Evolutionary conservation across 164 flowering plant genomes (phyloP).

Genomic region (Liriodendron chinense): DNA sequence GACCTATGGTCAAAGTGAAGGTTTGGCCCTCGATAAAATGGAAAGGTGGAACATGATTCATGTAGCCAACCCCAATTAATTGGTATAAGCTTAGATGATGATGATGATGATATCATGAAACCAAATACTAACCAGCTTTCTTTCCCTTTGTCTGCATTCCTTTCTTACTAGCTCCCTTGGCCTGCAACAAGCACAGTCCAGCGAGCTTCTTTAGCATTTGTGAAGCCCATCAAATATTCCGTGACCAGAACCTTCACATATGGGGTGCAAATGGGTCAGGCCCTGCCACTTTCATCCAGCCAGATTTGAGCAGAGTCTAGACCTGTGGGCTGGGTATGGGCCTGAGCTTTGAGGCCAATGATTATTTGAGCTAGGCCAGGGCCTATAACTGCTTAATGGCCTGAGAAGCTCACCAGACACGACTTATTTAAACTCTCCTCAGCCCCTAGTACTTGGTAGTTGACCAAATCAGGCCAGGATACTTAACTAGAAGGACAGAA

Average conservation of each 20-base stretch:
- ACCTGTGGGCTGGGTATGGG: neutral
- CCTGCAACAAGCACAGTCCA: constrained; percentile 27
- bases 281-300: neutral
- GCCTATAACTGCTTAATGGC: neutral
- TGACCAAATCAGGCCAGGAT: neutral
- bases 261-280: neutral
- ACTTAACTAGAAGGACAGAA: neutral
- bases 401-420: neutral
- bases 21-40: no score
- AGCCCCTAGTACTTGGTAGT: neutral
- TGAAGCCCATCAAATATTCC: neutral
- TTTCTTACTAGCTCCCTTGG: constrained; percentile 27
- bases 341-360: neutral
- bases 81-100: no score
- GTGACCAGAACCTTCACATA: neutral
- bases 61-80: no score
- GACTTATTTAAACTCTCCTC: neutral
- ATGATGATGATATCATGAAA: neutral
- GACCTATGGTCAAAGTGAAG: no score
- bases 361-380: neutral
- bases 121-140: constrained; percentile 26
- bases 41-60: no score
- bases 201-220: neutral
- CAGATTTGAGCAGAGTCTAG: neutral
- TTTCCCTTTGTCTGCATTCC: constrained; percentile 20